phyloP scores from a whole-genome alignment of 768 basidiomycete genomes.

The Cyathus striatus region DNA sequence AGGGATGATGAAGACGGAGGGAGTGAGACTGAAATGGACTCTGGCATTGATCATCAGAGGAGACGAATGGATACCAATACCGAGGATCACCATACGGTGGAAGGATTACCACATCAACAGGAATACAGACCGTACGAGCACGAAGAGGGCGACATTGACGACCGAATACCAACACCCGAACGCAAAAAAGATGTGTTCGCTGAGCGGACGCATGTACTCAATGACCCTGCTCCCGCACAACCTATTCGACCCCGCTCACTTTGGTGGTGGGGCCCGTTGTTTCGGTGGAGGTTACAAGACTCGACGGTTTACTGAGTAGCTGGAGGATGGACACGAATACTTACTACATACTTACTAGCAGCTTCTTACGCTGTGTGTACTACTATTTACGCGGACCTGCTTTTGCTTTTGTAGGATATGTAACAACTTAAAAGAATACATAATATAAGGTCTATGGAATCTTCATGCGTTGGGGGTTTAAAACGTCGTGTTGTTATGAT shows the following conservation, averaged over 20 bases:
- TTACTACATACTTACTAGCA: no score
- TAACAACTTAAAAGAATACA: no score
- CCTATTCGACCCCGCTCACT: conserved; percentile 33
- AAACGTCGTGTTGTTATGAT: no score
- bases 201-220: background rate
- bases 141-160: no score
- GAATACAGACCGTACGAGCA: background rate
- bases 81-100: conserved; percentile 6
- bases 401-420: no score
- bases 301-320: conserved; percentile 56
- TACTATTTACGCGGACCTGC: no score
- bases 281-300: conserved; percentile 72
- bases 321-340: no score
- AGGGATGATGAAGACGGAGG: conserved; percentile 5
- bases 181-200: background rate
- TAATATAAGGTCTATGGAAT: no score
- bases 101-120: background rate
- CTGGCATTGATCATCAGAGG: background rate
- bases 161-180: no score
- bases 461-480: no score
- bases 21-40: background rate
- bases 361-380: no score
- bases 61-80: conserved; percentile 1
- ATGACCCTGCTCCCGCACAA: conserved; percentile 4
- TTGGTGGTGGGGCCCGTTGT: conserved; percentile 81